Conservation (phyloP, 2,329 filamentous ascomycete genomes). For the Ophiostoma angusticollis region DNA sequence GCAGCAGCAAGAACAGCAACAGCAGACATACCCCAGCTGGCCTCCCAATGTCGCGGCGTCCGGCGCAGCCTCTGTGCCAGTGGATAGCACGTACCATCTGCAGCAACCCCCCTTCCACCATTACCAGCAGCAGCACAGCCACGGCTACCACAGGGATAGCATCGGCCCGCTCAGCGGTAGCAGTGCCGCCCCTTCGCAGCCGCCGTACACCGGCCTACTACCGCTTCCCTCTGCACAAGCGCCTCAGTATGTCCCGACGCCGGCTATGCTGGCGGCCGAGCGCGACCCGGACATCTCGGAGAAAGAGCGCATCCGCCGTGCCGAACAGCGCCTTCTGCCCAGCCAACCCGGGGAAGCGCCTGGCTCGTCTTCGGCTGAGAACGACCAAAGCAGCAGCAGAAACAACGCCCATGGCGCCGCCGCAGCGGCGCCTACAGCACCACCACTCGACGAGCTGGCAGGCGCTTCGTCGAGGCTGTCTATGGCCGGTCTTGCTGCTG, state of each 20-base stretch:
- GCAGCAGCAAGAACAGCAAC: conserved; percentile 9
- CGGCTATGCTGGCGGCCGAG: conserved; percentile 31
- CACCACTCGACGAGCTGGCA: conserved; percentile 32
- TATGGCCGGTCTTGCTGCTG: neutral
- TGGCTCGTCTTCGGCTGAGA: conserved; percentile 33
- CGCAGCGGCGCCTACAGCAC: conserved; percentile 34
- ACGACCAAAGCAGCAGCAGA: conserved; percentile 29
- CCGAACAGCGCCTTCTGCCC: conserved; percentile 68
- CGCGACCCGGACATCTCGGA: conserved; percentile 57
- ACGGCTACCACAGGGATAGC: neutral
- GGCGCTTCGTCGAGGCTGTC: neutral
- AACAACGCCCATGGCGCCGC: conserved; percentile 25
- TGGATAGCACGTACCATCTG: neutral
- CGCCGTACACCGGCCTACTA: conserved; percentile 13
- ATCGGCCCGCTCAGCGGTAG: too few relatives aligned
- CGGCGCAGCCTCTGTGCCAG: neutral
- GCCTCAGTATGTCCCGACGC: conserved; percentile 40
- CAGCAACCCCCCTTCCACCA: conserved; percentile 1
- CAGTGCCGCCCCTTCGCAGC: neutral
- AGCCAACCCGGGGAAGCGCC: conserved; percentile 65
- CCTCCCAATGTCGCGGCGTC: conserved; percentile 2
- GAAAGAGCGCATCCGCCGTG: conserved; percentile 65
- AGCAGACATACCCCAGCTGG: conserved; percentile 3
- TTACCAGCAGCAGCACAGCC: neutral
- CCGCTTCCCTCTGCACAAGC: conserved; percentile 23